Evolutionary conservation across 2,329 filamentous ascomycete species (phyloP), one percentile per base, ranked within the genome.

Genomic region (Sporothrix pseudoabietina): DNA sequence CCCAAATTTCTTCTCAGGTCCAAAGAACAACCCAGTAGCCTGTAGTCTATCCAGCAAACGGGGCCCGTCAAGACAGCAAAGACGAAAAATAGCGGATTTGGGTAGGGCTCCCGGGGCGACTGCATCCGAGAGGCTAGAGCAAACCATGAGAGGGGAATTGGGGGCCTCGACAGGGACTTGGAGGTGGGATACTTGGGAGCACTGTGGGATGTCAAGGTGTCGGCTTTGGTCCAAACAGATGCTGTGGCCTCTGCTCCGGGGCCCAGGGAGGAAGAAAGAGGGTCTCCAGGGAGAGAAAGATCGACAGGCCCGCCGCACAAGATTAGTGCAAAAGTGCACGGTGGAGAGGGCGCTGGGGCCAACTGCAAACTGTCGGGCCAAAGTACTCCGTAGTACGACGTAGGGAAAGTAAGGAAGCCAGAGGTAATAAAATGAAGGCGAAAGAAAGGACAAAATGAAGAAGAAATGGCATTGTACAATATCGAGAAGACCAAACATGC

Each of bases 271-370:
- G 22, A 68, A 32, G 44, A 49, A 49, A 52, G 63, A 68, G 22
- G 65, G 65, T 66, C 35, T 14, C 22, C n/a, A 66, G 61, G 44
- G 41, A 68, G 65, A 32, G 63, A 68, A 22, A 68, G 65, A 68
- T 68, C 65, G 65, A 68, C 65, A 68, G 65, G 44, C 44, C 65
- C 65, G 44, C 65, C 26, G 63, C 63, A 68, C 41, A 68, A 52
- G 14, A 68, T 68, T 52, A 35, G 41, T 68, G 41, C 8, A 49
- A n/a, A 49, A 22, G 65, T 35, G 41, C 26, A 30, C 16, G 26
- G 65, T 68, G 65, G 65, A 35, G 61, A 47, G 39, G 61, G 39
- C 61, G 32, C 32, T 63, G 59, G 32, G 32, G 19, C 32, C 61
- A 65, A 65, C 22, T 49, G 26, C 65, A 68, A 68, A 68, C 9